Evolutionary conservation across 2,329 filamentous ascomycete species (phyloP), one percentile per base, ranked within the genome.

Genomic region (Penicillium oxalicum): DNA sequence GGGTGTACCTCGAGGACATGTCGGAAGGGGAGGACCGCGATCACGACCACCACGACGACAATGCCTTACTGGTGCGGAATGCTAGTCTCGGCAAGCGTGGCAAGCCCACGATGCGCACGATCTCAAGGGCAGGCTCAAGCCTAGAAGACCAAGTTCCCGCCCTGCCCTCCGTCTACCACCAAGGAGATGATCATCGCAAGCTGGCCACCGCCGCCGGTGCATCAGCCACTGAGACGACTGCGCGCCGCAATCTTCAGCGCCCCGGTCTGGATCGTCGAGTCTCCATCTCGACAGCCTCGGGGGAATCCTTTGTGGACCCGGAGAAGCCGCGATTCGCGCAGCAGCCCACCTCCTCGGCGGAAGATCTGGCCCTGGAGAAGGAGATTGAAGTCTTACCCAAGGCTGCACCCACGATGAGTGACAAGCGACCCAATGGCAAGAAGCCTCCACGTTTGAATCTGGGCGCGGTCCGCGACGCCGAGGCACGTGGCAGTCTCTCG

Each of bases 401-500:
- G 44, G 55, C 64, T 36, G 57, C 63, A 7, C 64, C 62, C 6
- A 65, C 66, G 6, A 69, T 72, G 68, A 71, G 69, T 48, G 63
- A 68, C 44, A 72, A 62, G 51, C 63, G 67, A 35, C 69, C 68
- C 18, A 59, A 61, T 13, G 63, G 58, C 35, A 68, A 62, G 44
- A 64, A 70, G 50, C 91, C 91, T 29, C 87, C 88, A 3, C 81
- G 80, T 33, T 73, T 96, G 4, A 83, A 96, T 62, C 85, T 96
- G 25, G 84, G 91, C 62, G 87, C 87, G 4, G 87, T 95, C 3
- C 80, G 83, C 55, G 83, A 86, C 44, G 87, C 88, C 12, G 89
- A 96, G 67, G 81, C 86, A 1, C 82, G 93, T 61, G 91, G 89
- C 4, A 96, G 91, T 65, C 76, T 95, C 54, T 97, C 93, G 1